Evolutionary conservation across 208 protist species (phyloP).

Genomic region (Leishmania martiniquensis): DNA sequence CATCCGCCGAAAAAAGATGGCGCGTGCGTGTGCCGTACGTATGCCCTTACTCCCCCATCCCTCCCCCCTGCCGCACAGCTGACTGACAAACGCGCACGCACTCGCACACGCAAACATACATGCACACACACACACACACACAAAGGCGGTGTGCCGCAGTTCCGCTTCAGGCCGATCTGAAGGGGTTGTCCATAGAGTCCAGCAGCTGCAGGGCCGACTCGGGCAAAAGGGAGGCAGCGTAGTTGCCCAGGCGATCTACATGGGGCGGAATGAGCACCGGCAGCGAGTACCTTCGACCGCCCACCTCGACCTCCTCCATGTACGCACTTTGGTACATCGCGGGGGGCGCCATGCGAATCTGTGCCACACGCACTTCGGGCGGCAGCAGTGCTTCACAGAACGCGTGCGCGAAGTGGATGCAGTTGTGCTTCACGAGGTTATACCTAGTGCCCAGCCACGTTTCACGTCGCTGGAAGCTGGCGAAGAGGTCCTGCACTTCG

Average conservation of each 20-base stretch:
- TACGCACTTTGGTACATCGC: conserved; percentile 29
- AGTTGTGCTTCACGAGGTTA: conserved; percentile 77
- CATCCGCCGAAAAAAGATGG: neutral
- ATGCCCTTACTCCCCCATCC: neutral
- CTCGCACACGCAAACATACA: neutral
- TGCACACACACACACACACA: neutral
- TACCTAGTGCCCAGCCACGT: conserved; percentile 57
- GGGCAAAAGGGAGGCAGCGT: conserved; percentile 30
- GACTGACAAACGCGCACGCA: too few relatives aligned
- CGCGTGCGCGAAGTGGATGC: conserved; percentile 63
- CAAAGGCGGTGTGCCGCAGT: neutral
- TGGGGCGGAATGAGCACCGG: conserved; percentile 54
- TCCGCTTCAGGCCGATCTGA: neutral
- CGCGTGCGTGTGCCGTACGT: neutral
- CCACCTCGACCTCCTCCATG: conserved; percentile 39
- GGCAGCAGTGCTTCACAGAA: conserved; percentile 52
- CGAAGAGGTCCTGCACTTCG: conserved; percentile 39
- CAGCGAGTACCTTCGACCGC: conserved; percentile 17
- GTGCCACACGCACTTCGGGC: conserved; percentile 32
- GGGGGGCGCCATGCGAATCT: conserved; percentile 6
- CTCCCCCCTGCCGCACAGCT: too few relatives aligned
- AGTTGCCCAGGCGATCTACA: conserved; percentile 44
- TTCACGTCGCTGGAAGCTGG: conserved; percentile 27
- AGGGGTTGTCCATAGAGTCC: conserved; percentile 34
- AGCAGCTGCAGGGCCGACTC: conserved; percentile 30